Conservation (phyloP, 805 yeast species). For the Metschnikowia arizonensis region DNA sequence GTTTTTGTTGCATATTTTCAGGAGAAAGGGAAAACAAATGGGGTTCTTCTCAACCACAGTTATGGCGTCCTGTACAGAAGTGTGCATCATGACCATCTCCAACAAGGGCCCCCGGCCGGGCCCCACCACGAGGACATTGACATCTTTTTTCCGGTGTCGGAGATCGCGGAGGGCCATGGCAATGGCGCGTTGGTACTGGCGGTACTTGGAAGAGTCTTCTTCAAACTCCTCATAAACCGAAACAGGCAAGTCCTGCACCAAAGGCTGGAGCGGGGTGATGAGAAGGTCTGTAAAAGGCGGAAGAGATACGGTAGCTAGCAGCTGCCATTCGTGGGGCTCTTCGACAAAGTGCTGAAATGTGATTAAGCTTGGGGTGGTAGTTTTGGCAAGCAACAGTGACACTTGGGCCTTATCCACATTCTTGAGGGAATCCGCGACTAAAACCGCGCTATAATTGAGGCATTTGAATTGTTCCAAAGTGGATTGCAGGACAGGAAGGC, state of each 20-base stretch:
- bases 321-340: constrained; percentile 2
- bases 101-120: constrained; percentile 88
- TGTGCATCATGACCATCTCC: constrained; percentile 31
- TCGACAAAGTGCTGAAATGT: background rate
- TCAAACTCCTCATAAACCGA: constrained; percentile 68
- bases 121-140: constrained; percentile 60
- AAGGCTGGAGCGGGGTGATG: constrained; percentile 69
- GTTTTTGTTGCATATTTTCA: constrained; percentile 39
- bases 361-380: constrained; percentile 1
- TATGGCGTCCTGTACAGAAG: constrained; percentile 12
- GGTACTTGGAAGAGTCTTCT: constrained; percentile 64
- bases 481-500: background rate
- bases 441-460: constrained; percentile 10
- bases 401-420: background rate
- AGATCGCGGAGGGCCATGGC: constrained; percentile 44
- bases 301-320: background rate
- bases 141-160: background rate
- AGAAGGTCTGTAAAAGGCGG: constrained; percentile 13
- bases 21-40: constrained; percentile 50
- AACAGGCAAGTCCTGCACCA: constrained; percentile 51
- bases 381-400: background rate
- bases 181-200: constrained; percentile 63
- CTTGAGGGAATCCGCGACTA: background rate
- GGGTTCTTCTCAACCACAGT: constrained; percentile 70
- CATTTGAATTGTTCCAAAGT: constrained; percentile 10